Conservation (phyloP, 495 filamentous ascomycete genomes). For the Daldinia decipiens region DNA sequence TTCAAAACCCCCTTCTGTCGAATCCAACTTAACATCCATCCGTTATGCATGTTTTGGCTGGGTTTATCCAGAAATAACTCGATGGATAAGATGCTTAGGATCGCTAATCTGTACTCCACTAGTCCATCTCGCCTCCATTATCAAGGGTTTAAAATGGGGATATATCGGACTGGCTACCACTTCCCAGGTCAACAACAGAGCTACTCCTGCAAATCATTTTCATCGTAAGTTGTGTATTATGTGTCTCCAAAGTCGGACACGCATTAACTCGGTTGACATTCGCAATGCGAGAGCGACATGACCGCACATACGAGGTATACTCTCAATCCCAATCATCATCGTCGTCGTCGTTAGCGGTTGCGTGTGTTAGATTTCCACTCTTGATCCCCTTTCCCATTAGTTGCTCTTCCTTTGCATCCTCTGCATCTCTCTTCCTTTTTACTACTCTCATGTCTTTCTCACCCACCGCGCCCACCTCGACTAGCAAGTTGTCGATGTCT, state of each 20-base stretch:
- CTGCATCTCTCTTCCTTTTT: slow-evolving; percentile 67
- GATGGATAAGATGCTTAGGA: not conserved
- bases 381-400: slow-evolving; percentile 57
- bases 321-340: slow-evolving; percentile 84
- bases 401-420: slow-evolving; percentile 65
- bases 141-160: not conserved
- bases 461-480: slow-evolving; percentile 81
- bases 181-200: not conserved
- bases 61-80: not conserved
- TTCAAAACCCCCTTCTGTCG: not conserved
- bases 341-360: slow-evolving; percentile 64
- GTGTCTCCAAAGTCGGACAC: slow-evolving; percentile 10
- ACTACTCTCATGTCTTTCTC: slow-evolving; percentile 80
- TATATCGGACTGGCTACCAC: not conserved
- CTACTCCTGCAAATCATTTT: slow-evolving; percentile 10
- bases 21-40: not conserved
- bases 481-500: slow-evolving; percentile 77
- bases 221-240: slow-evolving; percentile 11
- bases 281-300: not conserved
- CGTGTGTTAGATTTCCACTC: slow-evolving; percentile 50
- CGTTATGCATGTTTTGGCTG: not conserved
- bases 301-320: not conserved
- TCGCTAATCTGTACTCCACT: not conserved
- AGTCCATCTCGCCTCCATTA: not conserved
- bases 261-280: slow-evolving; percentile 1